Evolutionary conservation across 768 basidiomycete species (phyloP), one percentile per base, ranked within the genome.

Genomic region (Boletus reticulatus): DNA sequence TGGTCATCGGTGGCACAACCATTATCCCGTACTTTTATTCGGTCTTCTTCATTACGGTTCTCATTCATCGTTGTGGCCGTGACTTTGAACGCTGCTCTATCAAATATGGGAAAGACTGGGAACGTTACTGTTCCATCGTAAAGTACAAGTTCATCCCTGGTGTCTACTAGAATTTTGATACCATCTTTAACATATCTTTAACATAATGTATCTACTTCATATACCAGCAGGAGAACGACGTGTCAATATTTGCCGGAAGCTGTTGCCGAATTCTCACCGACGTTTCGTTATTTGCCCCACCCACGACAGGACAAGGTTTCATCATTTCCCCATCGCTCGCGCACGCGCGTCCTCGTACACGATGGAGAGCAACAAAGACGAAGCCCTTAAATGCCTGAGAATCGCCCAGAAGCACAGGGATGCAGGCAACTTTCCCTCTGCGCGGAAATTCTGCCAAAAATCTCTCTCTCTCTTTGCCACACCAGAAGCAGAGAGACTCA

Each of bases 91-190:
- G 95, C 79, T 94, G 94, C 72, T 85, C 87, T 3, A 71, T 82
- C 62, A 98, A 98, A 75, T 98, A 97, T 65, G 93, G 92, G 32
- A 92, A 94, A 62, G 94, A 97, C 69, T 97, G 94, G 93, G 91
- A 93, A 19, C 82, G 83, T 48, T 94, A 94, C 71, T 96, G 92
- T 72, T 71, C 82, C 57, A 79, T 92, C 53, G 94, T 97, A 65
- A 88, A 85, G 70, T 96, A 85, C 75, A 92, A 88, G 71, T 97
- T 94, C 68, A 92, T 97, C 43, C 92, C 92, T 17, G 83, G 83
- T 37, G 69, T 97, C 56, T 98, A 94, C 73, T 97, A 80, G 54
- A 57, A 39, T 44, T 45, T 45, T 34, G 42, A 59, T 70, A 60
- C 50, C 38, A 34, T 44, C 34, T 59, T 46, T 53, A 34, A 52